These are phyloP conservation scores for Scenedesmus sp. DNA, from an alignment of 163 green algal genomes.

Conservation along the genomic window DNA sequence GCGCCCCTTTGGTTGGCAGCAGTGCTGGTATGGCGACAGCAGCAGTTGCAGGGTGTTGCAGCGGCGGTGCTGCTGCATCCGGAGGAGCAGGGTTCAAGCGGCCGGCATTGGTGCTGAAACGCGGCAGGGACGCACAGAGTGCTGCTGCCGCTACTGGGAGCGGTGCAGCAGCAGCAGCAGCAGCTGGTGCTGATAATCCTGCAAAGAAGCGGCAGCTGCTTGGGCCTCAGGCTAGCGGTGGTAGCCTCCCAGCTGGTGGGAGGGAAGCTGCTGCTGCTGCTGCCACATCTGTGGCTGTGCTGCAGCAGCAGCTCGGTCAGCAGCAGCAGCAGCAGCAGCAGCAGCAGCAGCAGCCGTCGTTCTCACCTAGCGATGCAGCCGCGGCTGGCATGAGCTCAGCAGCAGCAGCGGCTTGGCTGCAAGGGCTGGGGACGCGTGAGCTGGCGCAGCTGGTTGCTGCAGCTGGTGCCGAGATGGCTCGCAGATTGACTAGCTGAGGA, in stretches of 20 bases:
- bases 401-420: not conserved
- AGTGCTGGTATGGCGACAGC: not conserved
- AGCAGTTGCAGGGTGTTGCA: not conserved
- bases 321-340: not conserved
- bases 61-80: not conserved
- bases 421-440: not conserved
- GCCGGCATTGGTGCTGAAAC: not conserved
- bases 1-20: too few species aligned
- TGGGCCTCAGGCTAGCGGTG: not conserved
- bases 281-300: not conserved
- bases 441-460: not conserved
- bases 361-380: not conserved
- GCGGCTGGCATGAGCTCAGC: not conserved
- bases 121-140: not conserved
- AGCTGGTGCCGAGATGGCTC: not conserved
- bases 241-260: not conserved
- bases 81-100: not conserved
- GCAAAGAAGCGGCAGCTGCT: not conserved
- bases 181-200: not conserved
- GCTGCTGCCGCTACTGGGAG: not conserved
- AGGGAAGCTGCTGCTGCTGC: not conserved
- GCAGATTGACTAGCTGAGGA: not conserved
- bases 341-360: too few species aligned
- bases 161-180: not conserved
- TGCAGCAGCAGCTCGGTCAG: not conserved